Evolutionary conservation across 163 green algal species (phyloP), one percentile per base, ranked within the genome.

Genomic region (Prototheca cutis): DNA sequence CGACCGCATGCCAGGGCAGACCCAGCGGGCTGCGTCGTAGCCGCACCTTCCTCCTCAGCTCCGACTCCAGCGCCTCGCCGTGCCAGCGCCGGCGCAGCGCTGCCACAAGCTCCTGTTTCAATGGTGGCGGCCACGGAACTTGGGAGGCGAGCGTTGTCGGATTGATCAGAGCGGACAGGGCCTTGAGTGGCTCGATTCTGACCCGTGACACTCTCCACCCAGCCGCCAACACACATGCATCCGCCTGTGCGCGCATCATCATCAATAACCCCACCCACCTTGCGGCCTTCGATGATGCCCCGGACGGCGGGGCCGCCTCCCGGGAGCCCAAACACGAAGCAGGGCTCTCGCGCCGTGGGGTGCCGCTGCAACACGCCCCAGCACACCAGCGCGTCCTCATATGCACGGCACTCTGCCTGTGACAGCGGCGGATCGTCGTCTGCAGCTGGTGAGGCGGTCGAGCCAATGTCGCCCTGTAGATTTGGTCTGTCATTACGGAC

Each of bases 61-160:
- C 71, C 10, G 49, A 40, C 40, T 80, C 60, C 34, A 82, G 62
- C 18, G 79, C 62, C 60, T 84, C 76, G 17, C 48, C 54, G 59
- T 76, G 59, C 48, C 63, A 60, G 6, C 68, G 63, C 48, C 68
- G 66, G 4, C 66, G 69, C 49, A 84, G 27, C 67, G 69, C 55
- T 23, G 62, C 48, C 40, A 71, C 27, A 3, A 77, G 25, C 33
- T 78, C 71, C 61, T 65, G 54, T 23, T 10, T 15, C 36, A 15
- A 15, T 45, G 36, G 36, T 10, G 17, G 36, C 36, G 36, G n/a
- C n/a, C n/a, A n/a, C n/a, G 34, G 53, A 40, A 17, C 18, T 40
- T 40, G 32, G 18, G 29, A 31, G 33, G 29, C 13, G n/a, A n/a
- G n/a, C n/a, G n/a, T n/a, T n/a, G n/a, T n/a, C n/a, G n/a, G n/a